Evolutionary conservation across 73 alveolate genomes (phyloP).

Genomic region (Stentor coeruleus): DNA sequence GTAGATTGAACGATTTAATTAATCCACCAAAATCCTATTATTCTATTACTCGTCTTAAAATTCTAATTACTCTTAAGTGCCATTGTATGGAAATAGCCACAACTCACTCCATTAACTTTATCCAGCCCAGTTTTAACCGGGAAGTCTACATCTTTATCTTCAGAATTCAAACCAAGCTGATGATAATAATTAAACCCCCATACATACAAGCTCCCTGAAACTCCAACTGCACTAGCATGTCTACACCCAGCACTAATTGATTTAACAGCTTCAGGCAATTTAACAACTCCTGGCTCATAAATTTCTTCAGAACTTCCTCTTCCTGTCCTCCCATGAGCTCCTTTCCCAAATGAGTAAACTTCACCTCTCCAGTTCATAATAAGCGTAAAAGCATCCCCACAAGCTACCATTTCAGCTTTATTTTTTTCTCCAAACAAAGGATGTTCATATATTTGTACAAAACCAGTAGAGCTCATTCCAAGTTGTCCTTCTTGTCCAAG

Average conservation of each 20-base stretch:
- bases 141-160: conserved; percentile 46
- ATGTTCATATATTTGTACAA: conserved; percentile 27
- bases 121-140: conserved; percentile 30
- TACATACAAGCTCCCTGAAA: conserved; percentile 42
- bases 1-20: no score
- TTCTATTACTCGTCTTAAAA: no score
- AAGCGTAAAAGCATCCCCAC: conserved; percentile 60
- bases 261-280: conserved; percentile 17
- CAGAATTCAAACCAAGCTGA: conserved; percentile 65
- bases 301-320: conserved; percentile 35
- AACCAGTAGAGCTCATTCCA: conserved; percentile 71
- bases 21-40: no score
- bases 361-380: conserved; percentile 32
- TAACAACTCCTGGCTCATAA: conserved; percentile 30
- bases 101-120: conserved; percentile 37
- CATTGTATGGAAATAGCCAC: conserved; percentile 64
- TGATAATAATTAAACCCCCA: conserved; percentile 88
- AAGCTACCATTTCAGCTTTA: conserved; percentile 44
- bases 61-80: no score
- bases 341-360: conserved; percentile 57
- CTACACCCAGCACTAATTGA: conserved; percentile 69
- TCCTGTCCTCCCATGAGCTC: conserved; percentile 63
- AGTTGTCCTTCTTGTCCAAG: conserved; percentile 83
- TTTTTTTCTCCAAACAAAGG: conserved; percentile 37
- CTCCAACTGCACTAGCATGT: conserved; percentile 66